Percentiles rank a stretch among this genome's conserved stretches.
phyloP scores from a whole-genome alignment of 768 basidiomycete species.

The Serendipita vermifera region DNA sequence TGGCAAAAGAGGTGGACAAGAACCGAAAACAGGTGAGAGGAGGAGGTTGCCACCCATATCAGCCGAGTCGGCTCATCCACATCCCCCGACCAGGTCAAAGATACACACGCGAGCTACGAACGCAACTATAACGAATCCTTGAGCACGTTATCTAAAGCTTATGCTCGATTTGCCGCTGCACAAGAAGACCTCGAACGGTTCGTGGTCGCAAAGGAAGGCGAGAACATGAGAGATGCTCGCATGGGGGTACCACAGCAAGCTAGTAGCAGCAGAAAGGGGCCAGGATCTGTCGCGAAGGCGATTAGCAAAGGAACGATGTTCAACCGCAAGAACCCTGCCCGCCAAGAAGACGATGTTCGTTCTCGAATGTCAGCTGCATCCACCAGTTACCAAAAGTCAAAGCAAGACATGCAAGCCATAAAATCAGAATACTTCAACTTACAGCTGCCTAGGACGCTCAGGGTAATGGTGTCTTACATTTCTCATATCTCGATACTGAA shows the following conservation, averaged over 20 bases:
- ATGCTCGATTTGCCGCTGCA: constrained; percentile 69
- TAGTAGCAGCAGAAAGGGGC: constrained; percentile 48
- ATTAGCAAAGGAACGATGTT: constrained; percentile 80
- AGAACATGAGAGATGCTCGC: constrained; percentile 70
- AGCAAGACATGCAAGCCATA: constrained; percentile 77
- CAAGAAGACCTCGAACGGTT: constrained; percentile 92
- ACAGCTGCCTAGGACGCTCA: constrained; percentile 82
- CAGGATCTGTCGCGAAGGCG: constrained; percentile 79
- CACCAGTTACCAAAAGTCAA: constrained; percentile 81
- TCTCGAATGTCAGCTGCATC: constrained; percentile 71
- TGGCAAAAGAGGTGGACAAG: constrained; percentile 89
- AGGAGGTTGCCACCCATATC: constrained; percentile 4
- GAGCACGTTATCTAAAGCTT: constrained; percentile 73
- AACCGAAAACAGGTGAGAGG: constrained; percentile 66
- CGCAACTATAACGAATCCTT: constrained; percentile 81
- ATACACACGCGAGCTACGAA: constrained; percentile 79
- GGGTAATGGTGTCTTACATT: constrained; percentile 35
- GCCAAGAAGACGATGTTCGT: constrained; percentile 91
- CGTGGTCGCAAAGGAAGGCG: constrained; percentile 88
- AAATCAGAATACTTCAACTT: constrained; percentile 98
- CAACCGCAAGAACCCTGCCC: constrained; percentile 84
- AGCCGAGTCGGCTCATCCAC: neutral
- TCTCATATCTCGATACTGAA: constrained; percentile 2
- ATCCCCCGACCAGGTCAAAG: constrained; percentile 54
- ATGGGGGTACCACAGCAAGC: constrained; percentile 41